Conservation (phyloP, 176 grass and related monocot species). For the Aegilops speltoides region DNA sequence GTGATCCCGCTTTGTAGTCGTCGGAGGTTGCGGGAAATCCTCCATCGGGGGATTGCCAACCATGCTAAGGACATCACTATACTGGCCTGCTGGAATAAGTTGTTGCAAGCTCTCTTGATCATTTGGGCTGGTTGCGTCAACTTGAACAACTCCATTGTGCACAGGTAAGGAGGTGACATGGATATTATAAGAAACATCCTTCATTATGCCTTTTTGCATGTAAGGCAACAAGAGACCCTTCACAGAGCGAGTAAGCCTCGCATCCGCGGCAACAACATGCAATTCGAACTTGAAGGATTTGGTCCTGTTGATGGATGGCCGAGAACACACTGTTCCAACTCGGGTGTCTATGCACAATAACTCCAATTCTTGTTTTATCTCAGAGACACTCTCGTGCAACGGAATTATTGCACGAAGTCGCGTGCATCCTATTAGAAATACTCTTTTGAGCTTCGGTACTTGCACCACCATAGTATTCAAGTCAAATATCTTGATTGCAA, state of each 20-base stretch:
- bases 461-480: background rate
- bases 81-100: background rate
- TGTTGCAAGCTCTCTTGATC: no score
- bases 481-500: conserved; percentile 15
- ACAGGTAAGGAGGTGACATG: background rate
- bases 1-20: background rate
- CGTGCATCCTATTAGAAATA: conserved; percentile 1
- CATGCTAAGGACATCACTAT: background rate
- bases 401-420: background rate
- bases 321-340: background rate
- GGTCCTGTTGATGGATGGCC: background rate
- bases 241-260: background rate
- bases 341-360: conserved; percentile 3
- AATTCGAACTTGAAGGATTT: background rate
- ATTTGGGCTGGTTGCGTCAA: background rate
- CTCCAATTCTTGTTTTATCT: background rate
- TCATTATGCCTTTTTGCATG: background rate
- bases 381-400: rapidly evolving
- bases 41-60: background rate
- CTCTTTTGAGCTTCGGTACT: background rate
- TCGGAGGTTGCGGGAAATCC: background rate
- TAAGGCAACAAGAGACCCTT: background rate
- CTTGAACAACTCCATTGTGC: rapidly evolving
- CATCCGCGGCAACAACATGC: background rate
- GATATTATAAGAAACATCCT: background rate